A percentile compares a stretch with the other conserved stretches of the same genome.
Conservation (phyloP, 1,139 yeast genomes). For the Candida frijolesensis region DNA sequence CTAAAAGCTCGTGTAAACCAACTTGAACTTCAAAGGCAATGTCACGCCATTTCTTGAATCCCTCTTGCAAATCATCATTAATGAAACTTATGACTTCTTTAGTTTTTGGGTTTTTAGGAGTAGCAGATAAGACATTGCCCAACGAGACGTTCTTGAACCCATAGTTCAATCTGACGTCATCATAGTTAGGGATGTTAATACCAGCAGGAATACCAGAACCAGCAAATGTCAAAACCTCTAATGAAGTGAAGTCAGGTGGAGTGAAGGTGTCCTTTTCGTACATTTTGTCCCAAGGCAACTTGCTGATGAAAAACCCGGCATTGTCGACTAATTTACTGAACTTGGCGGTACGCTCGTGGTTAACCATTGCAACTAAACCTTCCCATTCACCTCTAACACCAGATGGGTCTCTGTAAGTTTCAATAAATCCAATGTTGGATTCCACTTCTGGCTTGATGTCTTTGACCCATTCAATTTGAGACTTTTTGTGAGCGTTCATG, state of each 20-base stretch:
- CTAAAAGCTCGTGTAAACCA: constrained; percentile 86
- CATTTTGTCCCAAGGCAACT: constrained; percentile 74
- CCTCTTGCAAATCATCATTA: constrained; percentile 48
- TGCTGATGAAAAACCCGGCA: constrained; percentile 64
- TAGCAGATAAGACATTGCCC: constrained; percentile 80
- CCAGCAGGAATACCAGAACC: constrained; percentile 93
- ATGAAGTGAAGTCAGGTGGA: constrained; percentile 89
- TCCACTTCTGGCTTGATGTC: constrained; percentile 84
- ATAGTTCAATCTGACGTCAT: constrained; percentile 76
- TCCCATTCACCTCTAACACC: constrained; percentile 96
- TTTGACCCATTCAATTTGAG: constrained; percentile 87
- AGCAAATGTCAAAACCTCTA: constrained; percentile 87
- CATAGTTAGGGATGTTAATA: constrained; percentile 89
- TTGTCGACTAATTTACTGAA: constrained; percentile 67
- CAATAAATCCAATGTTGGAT: constrained; percentile 86
- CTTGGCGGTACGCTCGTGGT: constrained; percentile 81
- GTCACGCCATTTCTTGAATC: constrained; percentile 71
- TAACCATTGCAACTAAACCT: constrained; percentile 89
- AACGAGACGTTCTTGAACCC: constrained; percentile 90
- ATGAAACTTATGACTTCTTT: constrained; percentile 75
- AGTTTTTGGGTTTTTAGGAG: constrained; percentile 59
- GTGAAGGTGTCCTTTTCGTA: constrained; percentile 85
- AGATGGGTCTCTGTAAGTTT: constrained; percentile 88
- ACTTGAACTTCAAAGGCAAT: constrained; percentile 92
- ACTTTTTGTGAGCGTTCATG: constrained; percentile 80